Conservation (phyloP, 75 land plant genomes). For the Pinus tabuliformis region DNA sequence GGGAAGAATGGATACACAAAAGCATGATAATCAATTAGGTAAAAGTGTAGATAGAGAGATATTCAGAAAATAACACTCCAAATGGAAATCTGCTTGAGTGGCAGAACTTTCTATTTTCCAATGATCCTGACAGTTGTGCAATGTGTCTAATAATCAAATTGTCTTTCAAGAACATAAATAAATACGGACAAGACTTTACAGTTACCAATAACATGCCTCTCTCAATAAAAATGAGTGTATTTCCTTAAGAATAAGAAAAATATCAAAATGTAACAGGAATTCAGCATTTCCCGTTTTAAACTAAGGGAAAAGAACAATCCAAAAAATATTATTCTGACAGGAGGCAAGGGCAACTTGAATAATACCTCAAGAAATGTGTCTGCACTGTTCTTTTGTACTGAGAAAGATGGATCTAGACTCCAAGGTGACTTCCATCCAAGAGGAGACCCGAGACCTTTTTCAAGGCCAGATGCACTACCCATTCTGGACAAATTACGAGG, state of each 20-base stretch:
- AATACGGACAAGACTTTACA: too few relatives aligned
- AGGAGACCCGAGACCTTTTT: conserved; percentile 11
- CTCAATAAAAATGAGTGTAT: background rate
- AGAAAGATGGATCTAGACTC: conserved; percentile 24
- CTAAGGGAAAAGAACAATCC: background rate
- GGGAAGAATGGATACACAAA: too few relatives aligned
- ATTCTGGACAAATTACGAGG: background rate
- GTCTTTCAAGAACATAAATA: too few relatives aligned
- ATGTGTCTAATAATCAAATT: too few relatives aligned
- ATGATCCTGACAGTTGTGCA: too few relatives aligned
- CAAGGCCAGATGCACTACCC: conserved; percentile 8
- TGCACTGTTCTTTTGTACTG: conserved; percentile 24
- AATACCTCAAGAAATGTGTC: conserved; percentile 34
- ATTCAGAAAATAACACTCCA: too few relatives aligned
- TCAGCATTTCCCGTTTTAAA: background rate
- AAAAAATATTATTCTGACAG: background rate
- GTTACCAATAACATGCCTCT: too few relatives aligned
- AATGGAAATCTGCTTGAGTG: too few relatives aligned
- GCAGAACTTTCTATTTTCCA: too few relatives aligned
- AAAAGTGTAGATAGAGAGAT: too few relatives aligned
- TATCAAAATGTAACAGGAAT: background rate
- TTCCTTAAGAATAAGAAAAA: background rate
- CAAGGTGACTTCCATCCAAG: conserved; percentile 34
- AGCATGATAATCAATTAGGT: too few relatives aligned
- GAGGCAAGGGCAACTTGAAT: background rate